Conservation (phyloP, 106 monocot genomes). For the Hemerocallis citrina region DNA sequence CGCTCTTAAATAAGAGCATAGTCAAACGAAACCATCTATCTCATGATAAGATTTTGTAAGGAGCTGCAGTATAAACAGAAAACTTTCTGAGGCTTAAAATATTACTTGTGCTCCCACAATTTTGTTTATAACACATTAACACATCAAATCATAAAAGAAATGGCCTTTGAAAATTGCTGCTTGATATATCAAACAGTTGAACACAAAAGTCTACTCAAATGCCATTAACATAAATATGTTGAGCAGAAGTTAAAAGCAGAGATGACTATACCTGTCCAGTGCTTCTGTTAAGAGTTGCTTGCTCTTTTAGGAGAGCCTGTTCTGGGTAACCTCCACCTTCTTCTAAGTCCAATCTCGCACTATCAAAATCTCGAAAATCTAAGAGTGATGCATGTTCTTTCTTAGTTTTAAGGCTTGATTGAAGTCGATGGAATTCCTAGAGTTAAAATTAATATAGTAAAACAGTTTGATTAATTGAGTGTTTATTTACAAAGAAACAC, state of each 20-base stretch:
- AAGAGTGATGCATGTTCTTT: conserved; percentile 84
- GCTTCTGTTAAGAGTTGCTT: conserved; percentile 58
- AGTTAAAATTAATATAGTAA: conserved; percentile 3
- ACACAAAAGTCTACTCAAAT: too few relatives aligned
- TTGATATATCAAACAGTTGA: too few relatives aligned
- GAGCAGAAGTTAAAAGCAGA: too few relatives aligned
- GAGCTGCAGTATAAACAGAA: too few relatives aligned
- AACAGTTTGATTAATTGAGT: neutral
- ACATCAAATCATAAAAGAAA: too few relatives aligned
- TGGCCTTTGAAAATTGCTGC: too few relatives aligned
- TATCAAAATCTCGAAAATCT: conserved; percentile 88
- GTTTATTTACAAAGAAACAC: neutral
- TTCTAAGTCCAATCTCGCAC: conserved; percentile 63
- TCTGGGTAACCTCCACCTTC: conserved; percentile 48
- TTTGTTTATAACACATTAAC: too few relatives aligned
- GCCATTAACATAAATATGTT: too few relatives aligned
- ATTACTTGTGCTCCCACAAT: too few relatives aligned
- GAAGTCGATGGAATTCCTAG: conserved; percentile 81
- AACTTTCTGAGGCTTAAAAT: too few relatives aligned
- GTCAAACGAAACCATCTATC: too few relatives aligned
- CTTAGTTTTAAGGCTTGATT: conserved; percentile 63
- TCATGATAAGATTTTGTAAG: too few relatives aligned
- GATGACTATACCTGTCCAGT: conserved; percentile 48
- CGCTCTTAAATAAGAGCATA: neutral
- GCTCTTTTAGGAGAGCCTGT: conserved; percentile 73